Conservation (phyloP, 2,329 filamentous ascomycete genomes). For the Colletotrichum camelliae region DNA sequence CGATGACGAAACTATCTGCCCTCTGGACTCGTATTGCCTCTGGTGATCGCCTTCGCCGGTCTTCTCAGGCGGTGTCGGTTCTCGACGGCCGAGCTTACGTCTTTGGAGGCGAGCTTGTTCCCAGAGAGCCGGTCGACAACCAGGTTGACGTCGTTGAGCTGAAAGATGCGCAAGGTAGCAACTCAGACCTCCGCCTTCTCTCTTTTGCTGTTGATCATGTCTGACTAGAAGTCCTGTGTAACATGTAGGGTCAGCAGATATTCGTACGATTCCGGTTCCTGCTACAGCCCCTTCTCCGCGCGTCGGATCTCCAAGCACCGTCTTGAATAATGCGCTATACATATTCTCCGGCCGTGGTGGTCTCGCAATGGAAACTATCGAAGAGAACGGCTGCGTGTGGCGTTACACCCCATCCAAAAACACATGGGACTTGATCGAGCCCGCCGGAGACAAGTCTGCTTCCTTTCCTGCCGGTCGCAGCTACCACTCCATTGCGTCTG, state of each 20-base stretch:
- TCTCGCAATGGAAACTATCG: constrained; percentile 61
- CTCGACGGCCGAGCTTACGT: constrained; percentile 44
- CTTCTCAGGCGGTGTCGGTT: constrained; percentile 53
- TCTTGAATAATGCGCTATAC: constrained; percentile 54
- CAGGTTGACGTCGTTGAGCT: constrained; percentile 47
- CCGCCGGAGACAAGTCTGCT: constrained; percentile 35
- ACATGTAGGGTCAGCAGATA: neutral
- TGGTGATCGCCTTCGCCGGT: constrained; percentile 46
- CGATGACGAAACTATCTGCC: constrained; percentile 20
- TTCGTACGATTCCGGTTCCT: constrained; percentile 25
- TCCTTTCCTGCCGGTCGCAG: constrained; percentile 53
- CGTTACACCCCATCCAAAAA: constrained; percentile 44
- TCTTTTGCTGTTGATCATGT: neutral
- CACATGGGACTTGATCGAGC: constrained; percentile 52
- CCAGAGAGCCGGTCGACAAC: constrained; percentile 56
- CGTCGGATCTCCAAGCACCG: constrained; percentile 58
- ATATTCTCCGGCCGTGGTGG: constrained; percentile 70
- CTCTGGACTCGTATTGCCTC: constrained; percentile 30
- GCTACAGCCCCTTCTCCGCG: constrained; percentile 51
- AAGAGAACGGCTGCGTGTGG: constrained; percentile 65
- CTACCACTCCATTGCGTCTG: constrained; percentile 58
- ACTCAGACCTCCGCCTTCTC: neutral
- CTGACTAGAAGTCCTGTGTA: neutral
- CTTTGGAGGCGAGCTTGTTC: constrained; percentile 57
- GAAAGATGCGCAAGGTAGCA: neutral